Conservation (phyloP, 495 filamentous ascomycete species). For the Thozetella sp. region DNA sequence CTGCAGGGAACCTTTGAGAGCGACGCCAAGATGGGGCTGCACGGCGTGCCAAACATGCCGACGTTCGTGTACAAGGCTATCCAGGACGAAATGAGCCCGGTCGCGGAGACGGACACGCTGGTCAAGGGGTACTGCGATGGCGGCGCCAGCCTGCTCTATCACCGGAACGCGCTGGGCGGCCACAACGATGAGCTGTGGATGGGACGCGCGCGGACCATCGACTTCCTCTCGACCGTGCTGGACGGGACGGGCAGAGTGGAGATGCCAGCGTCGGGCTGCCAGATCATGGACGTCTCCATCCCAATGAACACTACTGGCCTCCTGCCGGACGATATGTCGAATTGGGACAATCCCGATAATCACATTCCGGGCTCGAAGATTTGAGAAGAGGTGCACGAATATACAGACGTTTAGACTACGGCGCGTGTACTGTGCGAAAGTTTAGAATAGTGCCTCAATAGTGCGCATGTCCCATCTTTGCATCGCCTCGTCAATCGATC, state of each 20-base stretch:
- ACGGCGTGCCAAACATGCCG: constrained; percentile 44
- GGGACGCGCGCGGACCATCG: constrained; percentile 16
- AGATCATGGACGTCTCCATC: not conserved
- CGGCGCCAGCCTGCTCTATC: constrained; percentile 35
- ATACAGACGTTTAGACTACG: too few relatives aligned
- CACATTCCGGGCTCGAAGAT: not conserved
- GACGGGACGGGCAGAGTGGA: constrained; percentile 9
- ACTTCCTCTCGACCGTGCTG: constrained; percentile 19
- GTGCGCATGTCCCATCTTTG: too few relatives aligned
- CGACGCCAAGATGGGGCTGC: constrained; percentile 38
- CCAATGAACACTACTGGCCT: not conserved
- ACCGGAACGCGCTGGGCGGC: constrained; percentile 36
- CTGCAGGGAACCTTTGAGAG: constrained; percentile 23
- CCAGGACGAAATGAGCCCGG: constrained; percentile 43
- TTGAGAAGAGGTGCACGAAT: too few relatives aligned
- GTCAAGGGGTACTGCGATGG: constrained; percentile 37
- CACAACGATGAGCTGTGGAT: constrained; percentile 31
- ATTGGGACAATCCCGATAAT: not conserved
- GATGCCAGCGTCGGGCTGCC: not conserved
- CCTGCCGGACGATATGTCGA: not conserved
- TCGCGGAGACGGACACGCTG: constrained; percentile 45
- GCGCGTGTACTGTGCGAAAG: too few relatives aligned
- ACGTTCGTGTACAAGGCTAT: constrained; percentile 54
- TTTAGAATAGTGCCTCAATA: too few relatives aligned
- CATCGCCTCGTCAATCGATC: too few relatives aligned